Evolutionary conservation across 441 rosid genomes (phyloP), one percentile per base, ranked within the genome.

Genomic region (Erysimum cheiri): DNA sequence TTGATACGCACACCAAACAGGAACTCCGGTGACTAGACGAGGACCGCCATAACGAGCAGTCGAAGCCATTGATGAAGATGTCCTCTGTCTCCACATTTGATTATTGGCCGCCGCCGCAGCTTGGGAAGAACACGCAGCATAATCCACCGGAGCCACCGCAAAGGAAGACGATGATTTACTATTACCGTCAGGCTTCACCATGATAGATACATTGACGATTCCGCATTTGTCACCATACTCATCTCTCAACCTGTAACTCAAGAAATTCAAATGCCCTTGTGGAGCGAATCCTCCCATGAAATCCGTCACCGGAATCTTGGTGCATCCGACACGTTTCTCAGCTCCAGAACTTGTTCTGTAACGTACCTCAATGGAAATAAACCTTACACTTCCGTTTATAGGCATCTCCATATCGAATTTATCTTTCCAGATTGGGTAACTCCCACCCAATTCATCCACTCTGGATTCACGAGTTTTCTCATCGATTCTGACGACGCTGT

Each of bases 191-290:
- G 55, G 57, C 44, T 78, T 82, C 13, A 87, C 83, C 73, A 80
- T 73, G 6, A 85, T 82, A 0, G 96, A 88, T 29, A 92, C 57
- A 43, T 90, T 88, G 0, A 92, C 69, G 12, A 88, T 82, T 1
- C 93, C 95, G 9, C 88, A 85, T 73, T 76, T 83, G 3, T 72
- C 67, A 12, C 85, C 84, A 15, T 29, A 73, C 0, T 57, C 61
- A 69, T 92, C 85, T 60, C 88, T 76, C 47, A 92, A 72, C 31
- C 96, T 76, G 33, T 90, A 90, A 69, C 95, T 88, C 86, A 92
- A 75, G 58, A 88, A 81, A 11, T 82, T 91, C 36, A 83, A 78
- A 66, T 80, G 74, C 22, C 78, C 85, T 31, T 67, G 80, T 7
- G 92, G 94, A 2, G 69, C 19, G 43, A 73, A 83, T 17, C 77